A percentile compares a stretch with the other conserved stretches of the same genome.
phyloP scores from a whole-genome alignment of 768 basidiomycete species.

The Termitomyces sp. region DNA sequence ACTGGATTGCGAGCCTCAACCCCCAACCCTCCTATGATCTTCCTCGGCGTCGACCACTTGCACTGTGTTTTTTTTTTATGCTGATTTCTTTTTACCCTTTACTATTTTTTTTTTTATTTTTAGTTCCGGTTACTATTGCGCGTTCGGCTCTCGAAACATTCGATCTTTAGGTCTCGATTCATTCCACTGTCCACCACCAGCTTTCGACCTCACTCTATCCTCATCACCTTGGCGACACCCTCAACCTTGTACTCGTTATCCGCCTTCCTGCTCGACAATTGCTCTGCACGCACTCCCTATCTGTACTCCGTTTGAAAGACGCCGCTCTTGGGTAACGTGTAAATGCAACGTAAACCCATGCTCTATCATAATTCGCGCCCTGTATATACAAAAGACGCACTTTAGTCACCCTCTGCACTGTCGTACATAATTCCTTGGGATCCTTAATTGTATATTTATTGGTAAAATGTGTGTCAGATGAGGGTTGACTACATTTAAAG shows the following conservation, averaged over 20 bases:
- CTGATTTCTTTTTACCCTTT: conserved; percentile 15
- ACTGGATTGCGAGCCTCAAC: not conserved
- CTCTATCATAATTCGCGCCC: conserved; percentile 5
- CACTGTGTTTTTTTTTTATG: conserved; percentile 8
- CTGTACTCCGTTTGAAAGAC: conserved; percentile 7
- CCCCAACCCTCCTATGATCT: not conserved
- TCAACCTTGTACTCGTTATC: conserved; percentile 1
- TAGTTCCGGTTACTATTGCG: conserved; percentile 6
- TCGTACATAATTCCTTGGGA: not conserved
- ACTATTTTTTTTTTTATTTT: conserved; percentile 3
- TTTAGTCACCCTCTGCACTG: not conserved
- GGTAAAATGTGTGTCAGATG: not conserved
- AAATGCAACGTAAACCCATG: conserved; percentile 6
- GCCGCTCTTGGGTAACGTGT: conserved; percentile 4
- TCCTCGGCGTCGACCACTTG: conserved; percentile 7
- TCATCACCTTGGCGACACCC: conserved; percentile 17
- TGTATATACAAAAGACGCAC: conserved; percentile 12
- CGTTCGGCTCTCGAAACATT: not conserved
- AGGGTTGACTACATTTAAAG: not conserved
- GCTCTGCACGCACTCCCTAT: conserved; percentile 1
- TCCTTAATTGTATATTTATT: not conserved
- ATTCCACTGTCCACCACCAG: not conserved
- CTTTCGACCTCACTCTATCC: conserved; percentile 18
- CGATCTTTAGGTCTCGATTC: conserved; percentile 1
- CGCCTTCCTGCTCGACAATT: not conserved